phyloP scores from a whole-genome alignment of 78 protist genomes.

The Guillardia theta region DNA sequence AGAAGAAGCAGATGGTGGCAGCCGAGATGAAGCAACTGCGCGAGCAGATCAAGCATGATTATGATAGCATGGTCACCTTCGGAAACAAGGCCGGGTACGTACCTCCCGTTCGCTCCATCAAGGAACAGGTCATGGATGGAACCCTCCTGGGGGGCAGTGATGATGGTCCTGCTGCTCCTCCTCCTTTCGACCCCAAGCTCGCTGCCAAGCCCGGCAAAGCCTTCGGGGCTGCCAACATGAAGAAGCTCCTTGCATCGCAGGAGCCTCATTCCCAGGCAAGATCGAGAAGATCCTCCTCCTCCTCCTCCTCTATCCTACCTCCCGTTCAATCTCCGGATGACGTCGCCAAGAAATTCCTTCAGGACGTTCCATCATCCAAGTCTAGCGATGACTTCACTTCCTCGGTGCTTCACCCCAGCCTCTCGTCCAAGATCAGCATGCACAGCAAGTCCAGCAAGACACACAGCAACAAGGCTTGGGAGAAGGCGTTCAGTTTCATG shows the following conservation, averaged over 20 bases:
- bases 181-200: background rate
- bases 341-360: background rate
- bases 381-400: background rate
- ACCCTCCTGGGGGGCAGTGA: background rate
- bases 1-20: background rate
- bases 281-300: background rate
- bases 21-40: background rate
- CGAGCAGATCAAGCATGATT: background rate
- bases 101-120: conserved; percentile 5
- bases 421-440: background rate
- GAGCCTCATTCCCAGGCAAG: background rate
- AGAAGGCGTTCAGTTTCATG: background rate
- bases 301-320: background rate
- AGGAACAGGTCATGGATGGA: conserved; percentile 7
- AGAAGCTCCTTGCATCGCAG: background rate
- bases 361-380: background rate
- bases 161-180: background rate
- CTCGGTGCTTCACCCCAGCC: background rate
- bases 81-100: conserved; percentile 28
- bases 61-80: background rate
- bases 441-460: background rate
- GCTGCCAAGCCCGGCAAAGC: background rate
- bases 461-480: background rate
- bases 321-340: background rate
- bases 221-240: background rate